Evolutionary conservation across 371 early-diverging fungal genomes (phyloP).

Genomic region (Apophysomyces trapeziformis): DNA sequence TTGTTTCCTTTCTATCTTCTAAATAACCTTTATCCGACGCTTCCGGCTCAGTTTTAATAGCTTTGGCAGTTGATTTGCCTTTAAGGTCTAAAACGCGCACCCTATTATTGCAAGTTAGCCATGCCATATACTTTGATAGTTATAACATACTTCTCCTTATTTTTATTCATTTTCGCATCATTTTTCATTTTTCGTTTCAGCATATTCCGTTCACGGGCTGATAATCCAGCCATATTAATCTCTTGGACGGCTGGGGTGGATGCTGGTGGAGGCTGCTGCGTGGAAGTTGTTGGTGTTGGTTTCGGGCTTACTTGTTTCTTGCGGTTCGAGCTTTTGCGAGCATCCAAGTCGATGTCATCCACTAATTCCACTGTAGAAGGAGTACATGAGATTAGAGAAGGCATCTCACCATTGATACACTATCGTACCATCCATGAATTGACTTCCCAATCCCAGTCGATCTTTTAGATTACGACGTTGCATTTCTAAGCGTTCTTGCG

Average conservation of each 20-base stretch:
- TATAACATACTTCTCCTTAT: slow-evolving; percentile 70
- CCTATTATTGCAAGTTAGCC: slow-evolving; percentile 22
- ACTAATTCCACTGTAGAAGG: slow-evolving; percentile 67
- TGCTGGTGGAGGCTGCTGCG: slow-evolving; percentile 20
- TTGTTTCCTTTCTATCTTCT: background rate
- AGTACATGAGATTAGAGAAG: background rate
- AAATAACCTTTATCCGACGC: background rate
- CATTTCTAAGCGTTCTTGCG: slow-evolving; percentile 80
- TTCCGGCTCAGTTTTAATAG: slow-evolving; percentile 44
- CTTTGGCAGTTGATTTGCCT: slow-evolving; percentile 48
- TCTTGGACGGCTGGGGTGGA: slow-evolving; percentile 53
- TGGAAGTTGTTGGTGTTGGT: slow-evolving; percentile 40
- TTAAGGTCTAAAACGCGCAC: slow-evolving; percentile 54
- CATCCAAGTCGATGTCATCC: slow-evolving; percentile 67
- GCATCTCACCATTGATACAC: background rate
- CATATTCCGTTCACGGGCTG: slow-evolving; percentile 88
- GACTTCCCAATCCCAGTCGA: slow-evolving; percentile 84
- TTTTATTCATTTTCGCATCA: slow-evolving; percentile 76
- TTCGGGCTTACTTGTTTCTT: slow-evolving; percentile 23
- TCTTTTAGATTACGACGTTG: slow-evolving; percentile 86
- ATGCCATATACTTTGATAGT: background rate
- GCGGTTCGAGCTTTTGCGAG: slow-evolving; percentile 14
- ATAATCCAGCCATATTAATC: slow-evolving; percentile 81
- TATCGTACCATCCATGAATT: slow-evolving; percentile 84
- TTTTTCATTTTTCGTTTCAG: slow-evolving; percentile 87